Evolutionary conservation across 805 yeast species (phyloP), one percentile per base, ranked within the genome.

Genomic region (Saccharomyces jurei): DNA sequence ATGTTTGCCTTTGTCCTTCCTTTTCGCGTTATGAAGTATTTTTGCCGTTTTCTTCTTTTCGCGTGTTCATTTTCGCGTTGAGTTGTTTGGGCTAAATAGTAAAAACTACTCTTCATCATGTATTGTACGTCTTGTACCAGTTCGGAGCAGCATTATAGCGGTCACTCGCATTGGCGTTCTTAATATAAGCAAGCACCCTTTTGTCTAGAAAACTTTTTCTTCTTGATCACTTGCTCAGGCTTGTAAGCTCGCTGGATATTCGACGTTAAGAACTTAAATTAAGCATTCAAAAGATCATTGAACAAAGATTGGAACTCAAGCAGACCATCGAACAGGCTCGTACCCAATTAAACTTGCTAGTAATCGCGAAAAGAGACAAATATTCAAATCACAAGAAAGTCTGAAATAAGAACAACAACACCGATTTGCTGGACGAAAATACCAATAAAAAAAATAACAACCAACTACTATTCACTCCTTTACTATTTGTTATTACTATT

Each of bases 391-490:
- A 29, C 31, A 17, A 36, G 22, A 36, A 36, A 36, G 44, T 17
- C 44, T 4, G 4, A 25, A 25, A 2, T 17, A 36, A 31, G 17
- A 13, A 36, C 10, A 36, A 36, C 44, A 17, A 36, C 11, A 6
- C 9, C 22, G 11, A 17, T 36, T 36, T 21, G 5, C 25, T 17
- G 17, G 44, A 36, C 44, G 9, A 36, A 14, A 36, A 8, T 17
- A 36, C 44, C 8, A 17, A 36, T 17, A 36, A 36, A 50, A 36
- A 32, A 21, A 36, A 9, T 11, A 36, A 36, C 44, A 36, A 60
- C 63, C 62, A 61, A 61, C 65, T 60, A 50, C 44, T 56, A 56
- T 60, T 59, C 65, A 53, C 50, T 61, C 64, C 41, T 54, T 61
- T 53, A 47, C 29, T 21, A 29, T 32, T 9, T 21, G 17, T 28